Base-by-base conservation (phyloP, 2,329 filamentous ascomycete species). In the Didymella arachidicola region DNA sequence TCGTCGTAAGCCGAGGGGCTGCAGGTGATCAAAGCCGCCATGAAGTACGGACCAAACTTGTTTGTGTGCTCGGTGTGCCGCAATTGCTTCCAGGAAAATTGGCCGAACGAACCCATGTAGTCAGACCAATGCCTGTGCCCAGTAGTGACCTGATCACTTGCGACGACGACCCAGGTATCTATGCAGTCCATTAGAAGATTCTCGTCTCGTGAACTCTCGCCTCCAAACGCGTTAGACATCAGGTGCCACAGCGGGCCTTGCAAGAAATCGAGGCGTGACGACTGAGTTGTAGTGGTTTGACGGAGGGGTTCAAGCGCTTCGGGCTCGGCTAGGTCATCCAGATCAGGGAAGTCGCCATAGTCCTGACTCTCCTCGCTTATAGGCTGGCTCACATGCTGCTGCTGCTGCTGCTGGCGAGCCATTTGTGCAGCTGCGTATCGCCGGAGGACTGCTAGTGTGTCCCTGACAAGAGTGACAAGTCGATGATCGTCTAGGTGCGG, bases 291-390 rank as follows among this genome's bases (percentile, higher is more conserved):
- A 27, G 47, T 27, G n/a, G 46, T 30, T 8, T 47, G 32, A 26
- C 53, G 38, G 14, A 55, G 32, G 12, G 45, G 1, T 27, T 50
- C 39, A 19, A 36, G 10, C 18, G 47, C 26, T 27, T 75, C 68
- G 7, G 73, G 64, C 41, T 78, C 69, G 30, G 77, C 73, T 7
- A 75, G 68, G 38, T 83, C 81, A 56, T 84, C 81, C 48, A 87
- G 77, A 19, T 80, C 85, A 22, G 81, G 77, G 77, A 82, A 85
- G 59, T 86, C 85, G 29, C 86, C 86, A 66, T 86, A 88, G 45
- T 88, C 86, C 69, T 89, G 87, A 62, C 86, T 88, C 52, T 89
- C 87, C 51, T 88, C 86, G 53, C 80, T 83, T 12, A 51, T 63
- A 19, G 63, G 52, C 41, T 79, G 76, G 26, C 78, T 68, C 14